Conservation (phyloP, 2,329 filamentous ascomycete species). For the Exophiala bonariae region DNA sequence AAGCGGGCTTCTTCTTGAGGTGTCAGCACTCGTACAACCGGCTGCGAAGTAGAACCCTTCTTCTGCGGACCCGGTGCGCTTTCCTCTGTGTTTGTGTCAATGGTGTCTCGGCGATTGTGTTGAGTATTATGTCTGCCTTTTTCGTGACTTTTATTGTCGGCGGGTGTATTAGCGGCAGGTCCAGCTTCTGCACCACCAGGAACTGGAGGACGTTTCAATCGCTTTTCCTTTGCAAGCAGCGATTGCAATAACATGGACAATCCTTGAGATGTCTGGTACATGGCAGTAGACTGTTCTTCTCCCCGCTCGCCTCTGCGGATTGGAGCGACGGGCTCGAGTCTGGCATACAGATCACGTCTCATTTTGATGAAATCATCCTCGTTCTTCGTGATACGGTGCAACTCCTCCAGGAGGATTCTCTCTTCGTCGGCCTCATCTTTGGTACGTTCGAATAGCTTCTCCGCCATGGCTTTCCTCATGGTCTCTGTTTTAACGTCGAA, state of each 20-base stretch:
- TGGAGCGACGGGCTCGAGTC: conserved; percentile 78
- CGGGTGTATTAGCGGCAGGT: conserved; percentile 43
- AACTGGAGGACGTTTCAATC: conserved; percentile 79
- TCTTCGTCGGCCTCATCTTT: conserved; percentile 91
- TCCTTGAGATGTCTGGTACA: conserved; percentile 79
- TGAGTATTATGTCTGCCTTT: conserved; percentile 31
- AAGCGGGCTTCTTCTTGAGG: conserved; percentile 76
- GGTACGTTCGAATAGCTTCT: conserved; percentile 73
- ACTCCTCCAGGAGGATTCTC: conserved; percentile 81
- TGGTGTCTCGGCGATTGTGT: conserved; percentile 28
- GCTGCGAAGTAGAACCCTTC: conserved; percentile 39
- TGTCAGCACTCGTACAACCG: conserved; percentile 69
- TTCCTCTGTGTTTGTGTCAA: conserved; percentile 26
- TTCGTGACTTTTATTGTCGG: conserved; percentile 29
- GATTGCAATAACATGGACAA: conserved; percentile 79
- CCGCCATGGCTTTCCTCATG: conserved; percentile 79
- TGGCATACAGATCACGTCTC: conserved; percentile 79
- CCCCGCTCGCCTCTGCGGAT: conserved; percentile 59
- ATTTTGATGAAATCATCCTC: conserved; percentile 86
- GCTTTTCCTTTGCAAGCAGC: conserved; percentile 79
- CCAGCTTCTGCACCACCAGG: conserved; percentile 58
- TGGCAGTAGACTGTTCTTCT: conserved; percentile 39
- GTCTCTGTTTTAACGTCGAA: conserved; percentile 81
- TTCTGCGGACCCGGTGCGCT: conserved; percentile 37
- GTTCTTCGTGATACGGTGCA: conserved; percentile 86